Evolutionary conservation across 768 basidiomycete genomes (phyloP).

Genomic region (Lactifluus pinguis): DNA sequence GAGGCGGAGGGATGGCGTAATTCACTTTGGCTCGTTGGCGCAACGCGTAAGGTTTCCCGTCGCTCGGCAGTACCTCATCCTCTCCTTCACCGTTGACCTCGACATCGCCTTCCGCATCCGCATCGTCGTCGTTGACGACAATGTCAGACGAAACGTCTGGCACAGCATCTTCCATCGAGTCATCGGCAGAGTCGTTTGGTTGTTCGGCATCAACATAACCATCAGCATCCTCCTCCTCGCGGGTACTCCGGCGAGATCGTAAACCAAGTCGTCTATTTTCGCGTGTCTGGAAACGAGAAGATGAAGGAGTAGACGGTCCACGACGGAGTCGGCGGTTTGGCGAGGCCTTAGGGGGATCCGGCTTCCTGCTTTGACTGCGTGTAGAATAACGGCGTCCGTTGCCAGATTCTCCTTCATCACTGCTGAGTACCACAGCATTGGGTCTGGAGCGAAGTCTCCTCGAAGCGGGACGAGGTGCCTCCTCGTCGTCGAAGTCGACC

Average conservation of each 20-base stretch:
- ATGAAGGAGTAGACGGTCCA: slow-evolving; percentile 28
- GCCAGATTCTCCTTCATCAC: slow-evolving; percentile 34
- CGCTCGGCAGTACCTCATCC: slow-evolving; percentile 41
- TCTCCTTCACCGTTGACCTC: slow-evolving; percentile 32
- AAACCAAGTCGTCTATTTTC: slow-evolving; percentile 13
- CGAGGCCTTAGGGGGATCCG: slow-evolving; percentile 19
- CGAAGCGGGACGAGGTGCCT: slow-evolving; percentile 20
- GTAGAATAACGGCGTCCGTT: slow-evolving; percentile 29
- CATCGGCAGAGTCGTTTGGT: slow-evolving; percentile 22
- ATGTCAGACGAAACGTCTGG: slow-evolving; percentile 42
- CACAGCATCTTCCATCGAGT: slow-evolving; percentile 48
- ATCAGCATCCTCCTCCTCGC: slow-evolving; percentile 20
- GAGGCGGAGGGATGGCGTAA: slow-evolving; percentile 72
- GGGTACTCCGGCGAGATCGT: slow-evolving; percentile 16
- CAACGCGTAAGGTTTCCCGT: slow-evolving; percentile 55
- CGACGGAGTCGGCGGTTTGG: slow-evolving; percentile 25
- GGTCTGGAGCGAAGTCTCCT: slow-evolving; percentile 7
- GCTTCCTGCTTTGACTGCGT: slow-evolving; percentile 33
- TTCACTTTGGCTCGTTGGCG: slow-evolving; percentile 60
- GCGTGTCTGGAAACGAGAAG: slow-evolving; percentile 6
- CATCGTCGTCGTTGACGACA: slow-evolving; percentile 32
- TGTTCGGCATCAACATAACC: slow-evolving; percentile 18
- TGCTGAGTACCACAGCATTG: slow-evolving; percentile 32
- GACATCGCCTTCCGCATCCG: slow-evolving; percentile 29
- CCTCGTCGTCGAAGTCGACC: slow-evolving; percentile 24